Conservation (phyloP, 2,329 filamentous ascomycete species). For the Cordyceps fumosorosea region DNA sequence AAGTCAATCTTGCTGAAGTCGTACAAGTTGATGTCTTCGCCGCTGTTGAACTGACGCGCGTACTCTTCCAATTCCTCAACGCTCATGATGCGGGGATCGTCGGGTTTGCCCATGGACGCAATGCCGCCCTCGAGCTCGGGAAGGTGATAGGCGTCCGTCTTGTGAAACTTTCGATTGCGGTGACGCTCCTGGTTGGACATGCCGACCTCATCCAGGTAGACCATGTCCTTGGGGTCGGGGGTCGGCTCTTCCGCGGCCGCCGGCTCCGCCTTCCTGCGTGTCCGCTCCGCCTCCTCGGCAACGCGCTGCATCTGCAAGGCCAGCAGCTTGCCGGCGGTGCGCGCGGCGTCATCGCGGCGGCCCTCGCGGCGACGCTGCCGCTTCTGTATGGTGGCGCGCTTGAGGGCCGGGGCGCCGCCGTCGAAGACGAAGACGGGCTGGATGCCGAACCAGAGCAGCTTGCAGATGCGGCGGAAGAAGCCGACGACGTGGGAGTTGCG, state of each 20-base stretch:
- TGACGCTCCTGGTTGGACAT: constrained; percentile 72
- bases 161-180: constrained; percentile 72
- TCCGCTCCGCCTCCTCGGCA: constrained; percentile 77
- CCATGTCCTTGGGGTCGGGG: constrained; percentile 60
- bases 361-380: constrained; percentile 79
- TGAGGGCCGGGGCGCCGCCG: constrained; percentile 83
- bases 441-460: constrained; percentile 93
- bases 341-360: constrained; percentile 81
- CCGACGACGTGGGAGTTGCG: constrained; percentile 94
- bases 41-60: constrained; percentile 82
- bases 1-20: constrained; percentile 99
- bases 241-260: constrained; percentile 53
- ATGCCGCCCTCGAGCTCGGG: constrained; percentile 78
- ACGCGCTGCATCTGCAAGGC: constrained; percentile 89
- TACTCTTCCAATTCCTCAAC: constrained; percentile 92
- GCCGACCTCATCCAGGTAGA: constrained; percentile 86
- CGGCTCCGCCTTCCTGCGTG: constrained; percentile 43
- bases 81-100: constrained; percentile 95
- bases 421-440: constrained; percentile 97
- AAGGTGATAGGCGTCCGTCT: constrained; percentile 91
- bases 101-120: constrained; percentile 77
- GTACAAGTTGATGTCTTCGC: constrained; percentile 86
- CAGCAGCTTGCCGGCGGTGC: constrained; percentile 84
- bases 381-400: constrained; percentile 79
- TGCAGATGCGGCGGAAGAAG: constrained; percentile 97